Percentiles rank a stretch among this genome's conserved stretches.
These are phyloP conservation scores for Zymoseptoria brevis DNA, from an alignment of 2,329 filamentous ascomycete species.

Conservation along the genomic window DNA sequence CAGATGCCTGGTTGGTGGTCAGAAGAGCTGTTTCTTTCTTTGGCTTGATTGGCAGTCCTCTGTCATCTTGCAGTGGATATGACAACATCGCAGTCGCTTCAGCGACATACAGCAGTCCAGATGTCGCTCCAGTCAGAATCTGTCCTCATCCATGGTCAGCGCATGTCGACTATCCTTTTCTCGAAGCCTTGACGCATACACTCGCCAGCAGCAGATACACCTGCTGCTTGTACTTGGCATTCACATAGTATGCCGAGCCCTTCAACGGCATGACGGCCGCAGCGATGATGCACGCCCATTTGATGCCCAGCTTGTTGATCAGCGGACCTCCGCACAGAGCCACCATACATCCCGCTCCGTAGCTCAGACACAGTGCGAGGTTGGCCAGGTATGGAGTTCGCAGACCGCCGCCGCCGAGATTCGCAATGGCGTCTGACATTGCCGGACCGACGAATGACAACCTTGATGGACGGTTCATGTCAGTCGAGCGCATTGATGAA, in stretches of 20 bases:
- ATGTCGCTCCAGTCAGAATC: conserved; percentile 16
- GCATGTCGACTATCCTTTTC: too few species aligned
- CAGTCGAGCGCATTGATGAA: background rate
- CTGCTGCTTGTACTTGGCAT: conserved; percentile 23
- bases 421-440: conserved; percentile 20
- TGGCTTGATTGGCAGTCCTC: too few species aligned
- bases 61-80: conserved; percentile 29
- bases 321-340: conserved; percentile 30
- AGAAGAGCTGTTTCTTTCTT: too few species aligned
- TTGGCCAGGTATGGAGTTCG: conserved; percentile 17
- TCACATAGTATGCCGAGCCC: conserved; percentile 31
- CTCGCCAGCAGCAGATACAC: conserved; percentile 30
- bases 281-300: conserved; percentile 32
- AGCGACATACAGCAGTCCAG: conserved; percentile 27
- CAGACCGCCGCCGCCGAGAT: conserved; percentile 20
- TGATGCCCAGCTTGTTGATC: conserved; percentile 35
- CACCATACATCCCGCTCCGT: conserved; percentile 13
- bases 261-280: conserved; percentile 29
- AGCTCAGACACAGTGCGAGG: conserved; percentile 18
- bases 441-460: conserved; percentile 15
- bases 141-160: too few species aligned
- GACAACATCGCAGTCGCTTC: conserved; percentile 34
- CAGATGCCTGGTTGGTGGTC: conserved; percentile 18
- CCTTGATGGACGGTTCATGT: background rate
- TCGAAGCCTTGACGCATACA: conserved; percentile 4